These are phyloP conservation scores for Actinomucor elegans DNA, from an alignment of 371 early-diverging fungal species.

Conservation along the genomic window DNA sequence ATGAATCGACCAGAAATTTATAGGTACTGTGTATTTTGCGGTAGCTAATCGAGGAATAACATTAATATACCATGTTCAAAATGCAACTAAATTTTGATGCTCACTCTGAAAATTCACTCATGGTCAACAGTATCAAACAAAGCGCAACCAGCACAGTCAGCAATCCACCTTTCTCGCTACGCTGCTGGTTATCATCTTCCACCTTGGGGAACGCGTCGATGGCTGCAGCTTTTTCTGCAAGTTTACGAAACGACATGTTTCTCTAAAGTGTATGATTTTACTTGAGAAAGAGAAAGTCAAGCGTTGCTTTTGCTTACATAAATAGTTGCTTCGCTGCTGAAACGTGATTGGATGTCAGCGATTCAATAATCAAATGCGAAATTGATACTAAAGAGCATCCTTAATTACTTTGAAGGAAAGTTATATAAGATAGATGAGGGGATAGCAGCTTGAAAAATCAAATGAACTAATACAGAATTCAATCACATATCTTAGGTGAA, in stretches of 20 bases:
- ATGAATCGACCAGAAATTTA: constrained; percentile 77
- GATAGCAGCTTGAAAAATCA: no score
- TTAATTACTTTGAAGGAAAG: no score
- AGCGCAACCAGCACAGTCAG: constrained; percentile 71
- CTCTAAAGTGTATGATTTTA: no score
- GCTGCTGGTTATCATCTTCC: constrained; percentile 73
- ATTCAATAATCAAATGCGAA: no score
- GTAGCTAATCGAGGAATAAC: constrained; percentile 22
- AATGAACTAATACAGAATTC: no score
- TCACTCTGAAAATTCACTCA: constrained; percentile 72
- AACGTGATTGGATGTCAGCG: no score
- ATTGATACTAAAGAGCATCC: no score
- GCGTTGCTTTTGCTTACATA: no score
- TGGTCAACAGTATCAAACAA: constrained; percentile 62
- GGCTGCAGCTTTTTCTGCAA: constrained; percentile 32
- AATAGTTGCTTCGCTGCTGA: no score
- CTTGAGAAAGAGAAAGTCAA: no score
- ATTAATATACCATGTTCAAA: background rate
- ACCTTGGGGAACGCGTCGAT: constrained; percentile 91
- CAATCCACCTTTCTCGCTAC: constrained; percentile 80
- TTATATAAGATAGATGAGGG: no score
- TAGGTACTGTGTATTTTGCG: constrained; percentile 65
- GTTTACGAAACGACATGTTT: constrained; percentile 22
- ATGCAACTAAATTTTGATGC: background rate
- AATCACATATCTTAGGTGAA: no score